Percentiles rank a stretch among this genome's conserved stretches.
phyloP scores from a whole-genome alignment of 2,329 filamentous ascomycete genomes.

The Blastomyces parvus region DNA sequence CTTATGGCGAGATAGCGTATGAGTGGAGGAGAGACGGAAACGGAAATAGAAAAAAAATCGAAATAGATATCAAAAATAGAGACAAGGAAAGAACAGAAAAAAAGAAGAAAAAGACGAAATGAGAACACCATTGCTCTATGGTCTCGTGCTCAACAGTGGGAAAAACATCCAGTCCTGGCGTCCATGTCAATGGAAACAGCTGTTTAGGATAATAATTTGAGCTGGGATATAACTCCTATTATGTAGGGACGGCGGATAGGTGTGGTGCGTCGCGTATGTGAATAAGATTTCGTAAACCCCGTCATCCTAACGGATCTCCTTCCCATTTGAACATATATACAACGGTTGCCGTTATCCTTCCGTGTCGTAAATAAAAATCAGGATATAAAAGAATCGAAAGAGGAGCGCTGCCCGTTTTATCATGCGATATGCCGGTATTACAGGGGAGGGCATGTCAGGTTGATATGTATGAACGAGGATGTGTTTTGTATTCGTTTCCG shows the following conservation, averaged over 20 bases:
- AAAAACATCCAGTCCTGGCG: neutral
- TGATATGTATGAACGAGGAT: neutral
- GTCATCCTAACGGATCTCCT: neutral
- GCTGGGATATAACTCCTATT: neutral
- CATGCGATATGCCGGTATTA: neutral
- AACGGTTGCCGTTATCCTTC: neutral
- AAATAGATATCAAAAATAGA: no score
- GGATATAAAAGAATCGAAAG: neutral
- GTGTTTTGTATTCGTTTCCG: neutral
- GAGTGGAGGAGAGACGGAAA: neutral
- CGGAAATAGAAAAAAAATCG: neutral
- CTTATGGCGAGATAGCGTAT: no score
- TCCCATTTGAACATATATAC: neutral
- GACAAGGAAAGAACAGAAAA: neutral
- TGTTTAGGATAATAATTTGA: no score
- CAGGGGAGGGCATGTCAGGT: neutral
- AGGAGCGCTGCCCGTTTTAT: neutral
- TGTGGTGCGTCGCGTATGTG: neutral
- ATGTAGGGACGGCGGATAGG: neutral
- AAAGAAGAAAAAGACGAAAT: neutral
- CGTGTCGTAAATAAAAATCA: neutral
- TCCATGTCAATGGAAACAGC: no score
- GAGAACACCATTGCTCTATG: neutral
- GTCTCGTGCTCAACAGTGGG: neutral
- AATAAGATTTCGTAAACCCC: neutral